Evolutionary conservation across 2,329 filamentous ascomycete species (phyloP).

Genomic region (Whalleya microplaca): DNA sequence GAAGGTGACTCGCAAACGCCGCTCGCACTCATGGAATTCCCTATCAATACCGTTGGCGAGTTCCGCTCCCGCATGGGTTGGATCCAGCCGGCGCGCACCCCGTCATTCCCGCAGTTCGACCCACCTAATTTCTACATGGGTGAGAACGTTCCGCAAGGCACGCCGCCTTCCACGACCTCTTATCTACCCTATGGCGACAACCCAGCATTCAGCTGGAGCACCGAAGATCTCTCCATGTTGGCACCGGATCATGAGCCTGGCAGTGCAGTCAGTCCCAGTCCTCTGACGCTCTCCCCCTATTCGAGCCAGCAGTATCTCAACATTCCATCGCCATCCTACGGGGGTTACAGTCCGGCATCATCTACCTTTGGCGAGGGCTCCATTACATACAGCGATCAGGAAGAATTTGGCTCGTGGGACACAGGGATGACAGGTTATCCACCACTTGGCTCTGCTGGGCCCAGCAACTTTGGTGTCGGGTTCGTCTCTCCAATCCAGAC

Average conservation of each 20-base stretch:
- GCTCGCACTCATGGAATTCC: slow-evolving; percentile 71
- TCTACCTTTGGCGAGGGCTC: slow-evolving; percentile 66
- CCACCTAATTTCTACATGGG: slow-evolving; percentile 57
- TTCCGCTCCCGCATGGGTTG: slow-evolving; percentile 74
- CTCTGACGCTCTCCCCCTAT: slow-evolving; percentile 59
- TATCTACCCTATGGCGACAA: slow-evolving; percentile 59
- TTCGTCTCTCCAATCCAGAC: slow-evolving; percentile 67
- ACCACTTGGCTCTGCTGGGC: slow-evolving; percentile 47
- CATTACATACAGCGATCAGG: slow-evolving; percentile 64
- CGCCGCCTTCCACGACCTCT: slow-evolving; percentile 45
- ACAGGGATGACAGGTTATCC: slow-evolving; percentile 49
- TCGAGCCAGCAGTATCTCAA: slow-evolving; percentile 61
- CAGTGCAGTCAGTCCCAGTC: slow-evolving; percentile 59
- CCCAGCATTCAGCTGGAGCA: slow-evolving; percentile 66
- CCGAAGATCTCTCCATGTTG: slow-evolving; percentile 63
- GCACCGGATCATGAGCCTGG: slow-evolving; percentile 51
- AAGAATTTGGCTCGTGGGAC: slow-evolving; percentile 58
- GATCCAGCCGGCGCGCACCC: slow-evolving; percentile 61
- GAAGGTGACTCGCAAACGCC: slow-evolving; percentile 64
- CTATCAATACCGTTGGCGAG: slow-evolving; percentile 68
- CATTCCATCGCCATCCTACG: slow-evolving; percentile 65
- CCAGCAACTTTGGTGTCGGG: slow-evolving; percentile 56
- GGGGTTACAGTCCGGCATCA: slow-evolving; percentile 64
- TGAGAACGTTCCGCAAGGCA: slow-evolving; percentile 44
- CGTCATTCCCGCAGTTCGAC: slow-evolving; percentile 64